Conservation (phyloP, 2,329 filamentous ascomycete species). For the Aspergillus pseudoterreus region DNA sequence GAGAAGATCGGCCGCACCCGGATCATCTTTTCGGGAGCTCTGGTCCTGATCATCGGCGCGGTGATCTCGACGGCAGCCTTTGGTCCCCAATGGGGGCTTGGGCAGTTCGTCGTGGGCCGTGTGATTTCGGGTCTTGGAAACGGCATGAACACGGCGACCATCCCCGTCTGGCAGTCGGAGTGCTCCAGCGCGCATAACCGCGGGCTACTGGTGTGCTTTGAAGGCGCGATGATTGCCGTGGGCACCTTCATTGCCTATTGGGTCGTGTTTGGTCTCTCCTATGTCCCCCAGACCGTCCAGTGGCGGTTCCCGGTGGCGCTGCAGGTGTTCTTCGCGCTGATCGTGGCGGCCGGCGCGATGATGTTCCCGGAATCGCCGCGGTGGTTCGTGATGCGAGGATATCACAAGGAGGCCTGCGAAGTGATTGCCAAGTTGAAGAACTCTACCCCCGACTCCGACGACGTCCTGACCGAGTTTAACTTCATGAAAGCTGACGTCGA, state of each 20-base stretch:
- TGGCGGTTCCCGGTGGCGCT: constrained; percentile 48
- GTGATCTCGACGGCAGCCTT: constrained; percentile 24
- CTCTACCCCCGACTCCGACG: not conserved
- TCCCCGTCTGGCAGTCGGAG: constrained; percentile 40
- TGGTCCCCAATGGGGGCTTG: constrained; percentile 23
- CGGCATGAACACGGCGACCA: constrained; percentile 37
- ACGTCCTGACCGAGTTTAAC: constrained; percentile 32
- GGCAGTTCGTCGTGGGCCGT: constrained; percentile 40
- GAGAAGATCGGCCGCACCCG: constrained; percentile 31
- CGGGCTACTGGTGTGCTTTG: constrained; percentile 32
- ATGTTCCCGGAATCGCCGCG: constrained; percentile 52
- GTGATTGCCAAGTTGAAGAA: constrained; percentile 43
- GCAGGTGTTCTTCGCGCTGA: constrained; percentile 42
- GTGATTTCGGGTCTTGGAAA: constrained; percentile 38
- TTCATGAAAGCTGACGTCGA: constrained; percentile 46
- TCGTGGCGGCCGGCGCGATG: constrained; percentile 17
- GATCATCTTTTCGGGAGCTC: constrained; percentile 52
- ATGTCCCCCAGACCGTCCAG: constrained; percentile 27
- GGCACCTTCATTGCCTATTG: constrained; percentile 34
- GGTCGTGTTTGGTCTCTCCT: constrained; percentile 32
- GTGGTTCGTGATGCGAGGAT: constrained; percentile 51
- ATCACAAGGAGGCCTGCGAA: constrained; percentile 43
- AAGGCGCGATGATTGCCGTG: constrained; percentile 30
- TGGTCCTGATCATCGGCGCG: constrained; percentile 43
- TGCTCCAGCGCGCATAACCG: constrained; percentile 31